Conservation (phyloP, 768 basidiomycete species). For the Suillus variegatus region DNA sequence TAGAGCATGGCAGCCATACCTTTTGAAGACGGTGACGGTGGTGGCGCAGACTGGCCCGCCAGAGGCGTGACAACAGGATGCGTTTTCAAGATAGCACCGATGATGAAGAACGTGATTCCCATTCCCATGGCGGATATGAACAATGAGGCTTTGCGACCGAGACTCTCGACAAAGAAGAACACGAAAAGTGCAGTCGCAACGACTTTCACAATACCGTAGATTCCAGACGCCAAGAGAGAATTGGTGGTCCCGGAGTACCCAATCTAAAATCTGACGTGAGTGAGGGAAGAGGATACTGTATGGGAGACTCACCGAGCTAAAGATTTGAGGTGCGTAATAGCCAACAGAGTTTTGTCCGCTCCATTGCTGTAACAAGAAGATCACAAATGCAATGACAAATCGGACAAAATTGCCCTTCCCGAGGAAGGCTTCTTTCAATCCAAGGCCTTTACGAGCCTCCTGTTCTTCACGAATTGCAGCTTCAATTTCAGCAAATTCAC, state of each 20-base stretch:
- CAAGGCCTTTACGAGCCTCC: slow-evolving; percentile 62
- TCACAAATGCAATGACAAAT: slow-evolving; percentile 81
- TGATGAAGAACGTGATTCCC: slow-evolving; percentile 79
- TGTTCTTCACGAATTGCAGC: slow-evolving; percentile 77
- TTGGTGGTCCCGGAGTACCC: slow-evolving; percentile 61
- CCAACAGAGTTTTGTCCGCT: slow-evolving; percentile 82
- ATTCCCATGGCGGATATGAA: slow-evolving; percentile 78
- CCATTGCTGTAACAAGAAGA: slow-evolving; percentile 84
- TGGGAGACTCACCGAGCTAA: slow-evolving; percentile 50
- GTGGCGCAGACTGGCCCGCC: slow-evolving; percentile 38
- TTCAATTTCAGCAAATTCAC: slow-evolving; percentile 79
- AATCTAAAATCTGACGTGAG: slow-evolving; percentile 42
- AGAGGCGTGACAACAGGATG: slow-evolving; percentile 53
- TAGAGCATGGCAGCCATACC: slow-evolving; percentile 89
- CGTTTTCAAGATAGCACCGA: slow-evolving; percentile 82
- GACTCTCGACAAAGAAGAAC: slow-evolving; percentile 63
- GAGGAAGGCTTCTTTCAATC: slow-evolving; percentile 70
- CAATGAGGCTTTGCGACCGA: slow-evolving; percentile 70
- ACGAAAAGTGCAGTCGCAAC: slow-evolving; percentile 67
- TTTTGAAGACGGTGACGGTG: slow-evolving; percentile 54
- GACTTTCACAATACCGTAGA: slow-evolving; percentile 70
- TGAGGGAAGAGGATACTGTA: neutral
- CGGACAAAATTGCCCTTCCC: slow-evolving; percentile 82
- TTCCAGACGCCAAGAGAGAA: slow-evolving; percentile 70
- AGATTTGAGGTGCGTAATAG: slow-evolving; percentile 77